A percentile compares a stretch with the other conserved stretches of the same genome.
phyloP scores from a whole-genome alignment of 2,329 filamentous ascomycete species.

The Aspergillus fructus region DNA sequence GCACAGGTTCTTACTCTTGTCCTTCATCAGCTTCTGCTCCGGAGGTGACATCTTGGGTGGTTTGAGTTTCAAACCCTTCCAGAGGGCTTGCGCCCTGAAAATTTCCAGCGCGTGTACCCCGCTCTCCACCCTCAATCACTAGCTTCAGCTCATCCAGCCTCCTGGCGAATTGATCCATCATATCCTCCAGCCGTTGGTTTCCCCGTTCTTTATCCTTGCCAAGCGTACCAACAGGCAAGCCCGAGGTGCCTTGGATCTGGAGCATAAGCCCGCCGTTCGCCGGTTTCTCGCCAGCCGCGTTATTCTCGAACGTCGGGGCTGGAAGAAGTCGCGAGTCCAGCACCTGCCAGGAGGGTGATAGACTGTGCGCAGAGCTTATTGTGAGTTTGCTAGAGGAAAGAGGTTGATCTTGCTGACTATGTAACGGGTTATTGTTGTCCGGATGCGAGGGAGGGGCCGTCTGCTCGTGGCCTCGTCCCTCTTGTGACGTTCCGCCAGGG shows the following conservation, averaged over 20 bases:
- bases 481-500: constrained; percentile 16
- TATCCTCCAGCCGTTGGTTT: constrained; percentile 40
- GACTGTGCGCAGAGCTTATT: constrained; percentile 68
- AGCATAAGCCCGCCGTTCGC: constrained; percentile 47
- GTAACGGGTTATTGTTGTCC: constrained; percentile 10
- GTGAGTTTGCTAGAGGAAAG: constrained; percentile 38
- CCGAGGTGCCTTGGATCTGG: constrained; percentile 43
- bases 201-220: constrained; percentile 25
- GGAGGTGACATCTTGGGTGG: neutral
- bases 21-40: neutral
- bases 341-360: constrained; percentile 73
- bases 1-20: neutral
- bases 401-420: neutral
- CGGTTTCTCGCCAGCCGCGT: constrained; percentile 52
- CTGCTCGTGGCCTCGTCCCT: constrained; percentile 22
- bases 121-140: constrained; percentile 39
- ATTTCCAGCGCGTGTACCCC: neutral
- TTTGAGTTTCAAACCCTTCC: neutral
- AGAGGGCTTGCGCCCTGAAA: neutral
- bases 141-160: constrained; percentile 44
- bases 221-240: constrained; percentile 23
- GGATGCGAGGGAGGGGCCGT: neutral
- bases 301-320: constrained; percentile 64
- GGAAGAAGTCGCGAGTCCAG: constrained; percentile 53
- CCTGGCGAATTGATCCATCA: constrained; percentile 49